A percentile compares a stretch with the other conserved stretches of the same genome.
phyloP scores from a whole-genome alignment of 192 early-diverging fungal species.

The Coemansia sp. region DNA sequence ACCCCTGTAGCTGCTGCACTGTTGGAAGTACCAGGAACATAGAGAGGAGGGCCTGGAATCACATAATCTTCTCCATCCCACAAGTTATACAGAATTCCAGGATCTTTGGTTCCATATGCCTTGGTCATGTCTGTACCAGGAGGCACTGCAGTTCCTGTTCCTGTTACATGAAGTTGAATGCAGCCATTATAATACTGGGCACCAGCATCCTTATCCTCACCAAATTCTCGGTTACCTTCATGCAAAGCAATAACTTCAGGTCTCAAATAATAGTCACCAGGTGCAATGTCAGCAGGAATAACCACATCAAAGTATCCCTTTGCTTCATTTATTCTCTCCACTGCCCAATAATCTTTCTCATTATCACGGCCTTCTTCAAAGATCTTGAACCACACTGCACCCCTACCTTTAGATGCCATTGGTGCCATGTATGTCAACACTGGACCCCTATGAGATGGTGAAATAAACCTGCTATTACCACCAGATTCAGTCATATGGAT shows the following conservation, averaged over 20 bases:
- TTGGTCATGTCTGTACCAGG: conserved; percentile 15
- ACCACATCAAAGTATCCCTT: conserved; percentile 22
- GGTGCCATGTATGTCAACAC: conserved; percentile 33
- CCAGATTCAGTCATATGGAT: conserved; percentile 18
- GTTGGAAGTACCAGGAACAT: conserved; percentile 2
- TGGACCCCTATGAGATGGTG: conserved; percentile 18
- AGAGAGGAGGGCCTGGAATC: conserved; percentile 19
- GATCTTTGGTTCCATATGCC: conserved; percentile 16
- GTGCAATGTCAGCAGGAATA: conserved; percentile 22
- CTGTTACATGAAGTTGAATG: conserved; percentile 6
- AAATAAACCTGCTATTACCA: neutral
- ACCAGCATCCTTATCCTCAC: neutral
- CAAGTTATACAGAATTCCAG: conserved; percentile 17
- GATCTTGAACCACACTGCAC: conserved; percentile 36
- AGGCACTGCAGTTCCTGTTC: conserved; percentile 13
- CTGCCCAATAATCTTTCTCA: conserved; percentile 28
- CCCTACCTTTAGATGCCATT: conserved; percentile 9
- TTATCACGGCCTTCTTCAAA: conserved; percentile 26
- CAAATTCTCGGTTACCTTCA: conserved; percentile 4
- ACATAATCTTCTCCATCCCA: conserved; percentile 4
- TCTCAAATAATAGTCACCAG: conserved; percentile 26
- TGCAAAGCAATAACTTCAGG: conserved; percentile 29
- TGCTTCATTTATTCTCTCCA: conserved; percentile 15
- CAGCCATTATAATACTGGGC: conserved; percentile 24
- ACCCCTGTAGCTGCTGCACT: too few relatives aligned